Evolutionary conservation across 1,284 basidiomycete species (phyloP).

Genomic region (Mixia osmundae): DNA sequence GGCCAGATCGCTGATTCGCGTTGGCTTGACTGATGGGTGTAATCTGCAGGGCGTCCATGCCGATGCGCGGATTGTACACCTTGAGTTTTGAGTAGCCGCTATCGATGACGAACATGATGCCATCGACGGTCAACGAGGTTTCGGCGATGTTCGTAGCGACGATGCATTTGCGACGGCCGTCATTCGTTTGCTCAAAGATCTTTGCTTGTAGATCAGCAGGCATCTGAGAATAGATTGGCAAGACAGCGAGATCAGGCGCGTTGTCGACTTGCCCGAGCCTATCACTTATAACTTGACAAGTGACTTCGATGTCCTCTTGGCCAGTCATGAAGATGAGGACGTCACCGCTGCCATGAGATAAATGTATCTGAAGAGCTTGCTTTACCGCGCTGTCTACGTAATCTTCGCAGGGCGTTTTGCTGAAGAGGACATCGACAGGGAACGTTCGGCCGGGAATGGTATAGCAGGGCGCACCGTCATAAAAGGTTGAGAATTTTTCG

Average conservation of each 20-base stretch:
- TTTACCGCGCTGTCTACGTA: slow-evolving; percentile 97
- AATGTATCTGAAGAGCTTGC: slow-evolving; percentile 86
- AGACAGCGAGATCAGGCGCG: slow-evolving; percentile 54
- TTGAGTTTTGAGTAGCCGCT: slow-evolving; percentile 93
- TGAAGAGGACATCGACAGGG: slow-evolving; percentile 87
- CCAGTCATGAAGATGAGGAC: slow-evolving; percentile 99
- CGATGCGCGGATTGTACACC: slow-evolving; percentile 96
- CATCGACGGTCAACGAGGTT: slow-evolving; percentile 91
- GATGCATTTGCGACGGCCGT: slow-evolving; percentile 86
- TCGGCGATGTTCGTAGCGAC: slow-evolving; percentile 99
- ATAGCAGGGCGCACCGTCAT: slow-evolving; percentile 80
- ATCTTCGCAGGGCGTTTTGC: slow-evolving; percentile 93
- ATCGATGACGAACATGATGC: slow-evolving; percentile 91
- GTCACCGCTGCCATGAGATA: slow-evolving; percentile 81
- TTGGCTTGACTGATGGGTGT: slow-evolving; percentile 97
- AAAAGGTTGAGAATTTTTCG: slow-evolving; percentile 90
- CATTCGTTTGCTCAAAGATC: slow-evolving; percentile 84
- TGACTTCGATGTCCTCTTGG: slow-evolving; percentile 94
- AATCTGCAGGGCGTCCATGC: slow-evolving; percentile 97
- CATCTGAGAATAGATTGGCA: slow-evolving; percentile 99
- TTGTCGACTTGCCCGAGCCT: slow-evolving; percentile 77
- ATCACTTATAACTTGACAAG: slow-evolving; percentile 75
- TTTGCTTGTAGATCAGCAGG: slow-evolving; percentile 95
- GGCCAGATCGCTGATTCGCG: slow-evolving; percentile 79
- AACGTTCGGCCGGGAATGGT: slow-evolving; percentile 97